phyloP scores from a whole-genome alignment of 2,329 filamentous ascomycete genomes.

The Ophiosphaerella narmari region DNA sequence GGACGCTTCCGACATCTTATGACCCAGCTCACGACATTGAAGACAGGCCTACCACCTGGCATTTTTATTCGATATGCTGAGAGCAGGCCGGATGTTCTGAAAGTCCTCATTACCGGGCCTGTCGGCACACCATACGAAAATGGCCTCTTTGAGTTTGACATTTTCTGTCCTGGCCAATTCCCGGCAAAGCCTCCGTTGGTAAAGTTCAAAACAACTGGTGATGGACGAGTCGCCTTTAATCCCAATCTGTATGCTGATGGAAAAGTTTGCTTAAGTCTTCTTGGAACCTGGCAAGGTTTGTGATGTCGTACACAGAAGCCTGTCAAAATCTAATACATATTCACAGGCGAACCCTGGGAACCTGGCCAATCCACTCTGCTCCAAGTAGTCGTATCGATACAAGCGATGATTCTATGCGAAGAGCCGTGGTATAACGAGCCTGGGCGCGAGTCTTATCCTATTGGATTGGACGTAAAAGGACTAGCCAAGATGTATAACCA shows the following conservation, averaged over 20 bases:
- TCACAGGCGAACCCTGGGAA: slow-evolving; percentile 49
- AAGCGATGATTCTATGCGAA: slow-evolving; percentile 62
- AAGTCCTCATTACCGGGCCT: slow-evolving; percentile 57
- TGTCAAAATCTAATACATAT: not conserved
- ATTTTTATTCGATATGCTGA: slow-evolving; percentile 56
- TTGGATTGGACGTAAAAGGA: not conserved
- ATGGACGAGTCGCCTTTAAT: slow-evolving; percentile 51
- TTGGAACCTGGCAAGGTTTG: slow-evolving; percentile 47
- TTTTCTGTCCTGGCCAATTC: slow-evolving; percentile 52
- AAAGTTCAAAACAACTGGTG: slow-evolving; percentile 53
- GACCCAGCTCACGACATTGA: slow-evolving; percentile 52
- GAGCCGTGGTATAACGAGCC: slow-evolving; percentile 63
- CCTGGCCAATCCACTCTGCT: slow-evolving; percentile 55
- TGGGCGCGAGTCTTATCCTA: slow-evolving; percentile 31
- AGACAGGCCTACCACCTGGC: slow-evolving; percentile 55
- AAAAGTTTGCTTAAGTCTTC: slow-evolving; percentile 38
- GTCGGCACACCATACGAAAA: slow-evolving; percentile 58
- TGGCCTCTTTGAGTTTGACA: slow-evolving; percentile 61
- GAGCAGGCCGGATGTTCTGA: slow-evolving; percentile 56
- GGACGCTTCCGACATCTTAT: slow-evolving; percentile 54
- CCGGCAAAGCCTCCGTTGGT: slow-evolving; percentile 51
- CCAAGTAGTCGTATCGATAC: slow-evolving; percentile 61
- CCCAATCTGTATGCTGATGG: slow-evolving; percentile 59
- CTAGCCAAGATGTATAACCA: slow-evolving; percentile 35
- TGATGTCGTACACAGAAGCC: not conserved